Base-by-base conservation (phyloP, 2,329 filamentous ascomycete genomes). In the Anthostomella pinea region DNA sequence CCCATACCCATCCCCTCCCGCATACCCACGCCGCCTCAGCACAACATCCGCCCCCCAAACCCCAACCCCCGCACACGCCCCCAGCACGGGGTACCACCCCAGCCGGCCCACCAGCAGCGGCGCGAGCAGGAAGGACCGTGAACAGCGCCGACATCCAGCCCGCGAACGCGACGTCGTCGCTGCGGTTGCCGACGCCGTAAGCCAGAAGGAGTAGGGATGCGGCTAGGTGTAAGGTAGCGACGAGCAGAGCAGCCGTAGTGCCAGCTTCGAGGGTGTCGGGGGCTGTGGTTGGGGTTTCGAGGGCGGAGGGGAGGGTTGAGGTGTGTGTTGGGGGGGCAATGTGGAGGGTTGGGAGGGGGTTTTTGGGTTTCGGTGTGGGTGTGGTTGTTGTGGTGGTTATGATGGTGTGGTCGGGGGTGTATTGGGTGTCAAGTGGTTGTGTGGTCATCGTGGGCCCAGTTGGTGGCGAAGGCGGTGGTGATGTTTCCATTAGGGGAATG, bases 391-490 rank as follows among this genome's bases (percentile, higher is more conserved):
- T 27, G 4, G 25, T 13, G 11, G 25, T 22, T 22, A 15, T 10
- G 25, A 15, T 27, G n/a, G n/a, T 27, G 32, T 33, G 19, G 16
- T 35, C n/a, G n/a, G n/a, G n/a, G n/a, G n/a, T n/a, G n/a, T n/a
- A n/a, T n/a, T n/a, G n/a, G n/a, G n/a, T n/a, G n/a, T n/a, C n/a
- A n/a, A n/a, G n/a, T n/a, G n/a, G n/a, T n/a, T n/a, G n/a, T 33
- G 11, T 31, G 30, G 30, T 11, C 30, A 27, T 29, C 16, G 26
- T 30, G 13, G 33, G 39, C n/a, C n/a, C n/a, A 33, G 37, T 41
- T 46, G 38, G 33, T 26, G 32, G 21, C 9, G 35, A 27, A 10
- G 35, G 23, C 16, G n/a, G n/a, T n/a, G n/a, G n/a, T n/a, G n/a
- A n/a, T n/a, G n/a, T n/a, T n/a, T n/a, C n/a, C n/a, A n/a, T n/a